Base-by-base conservation (phyloP, 495 filamentous ascomycete genomes). In the Parathielavia hyrcaniae region DNA sequence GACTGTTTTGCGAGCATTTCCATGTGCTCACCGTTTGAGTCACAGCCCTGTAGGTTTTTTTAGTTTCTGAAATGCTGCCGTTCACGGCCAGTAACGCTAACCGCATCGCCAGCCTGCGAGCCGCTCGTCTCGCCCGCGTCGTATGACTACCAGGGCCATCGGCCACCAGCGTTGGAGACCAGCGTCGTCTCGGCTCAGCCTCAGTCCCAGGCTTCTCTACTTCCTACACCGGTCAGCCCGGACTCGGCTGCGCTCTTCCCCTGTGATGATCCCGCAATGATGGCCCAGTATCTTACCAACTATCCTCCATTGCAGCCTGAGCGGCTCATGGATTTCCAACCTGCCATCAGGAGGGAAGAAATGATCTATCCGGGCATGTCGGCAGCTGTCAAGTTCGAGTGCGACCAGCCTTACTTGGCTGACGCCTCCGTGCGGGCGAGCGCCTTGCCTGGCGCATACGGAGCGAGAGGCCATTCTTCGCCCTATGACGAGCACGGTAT, bases 281-380 rank as follows among this genome's bases (percentile, higher is more conserved):
- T 70, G 57, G 64, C 68, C 26, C 67, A 69, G 44, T 68, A 69
- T 59, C 64, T 79, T 47, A n/a, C 70, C 17, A 67, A 57, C 57
- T 77, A 75, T 44, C 70, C 71, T 30, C 67, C 69, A 39, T 50
- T 79, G 32, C 76, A 74, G 56, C 71, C 74, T 44, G 69, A 54
- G 6, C 66, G 65, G 35, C 65, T 64, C 32, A 66, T 67, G 61
- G 61, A 63, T n/a, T 50, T 70, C 22, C 75, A 76, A 57, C 70
- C 75, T 40, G 52, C 66, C 46, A 65, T 69, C 32, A 65, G 63
- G 46, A 63, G 68, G 49, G 75, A 78, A 58, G 72, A 67, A 34
- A 77, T 79, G 76, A 61, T 76, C 26, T 79, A 79, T 55, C 73
- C 76, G n/a, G 55, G 34, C 46, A 49, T 60, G 17, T 53, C 71